Evolutionary conservation across 805 yeast species (phyloP).

Genomic region (Naumovozyma baii): DNA sequence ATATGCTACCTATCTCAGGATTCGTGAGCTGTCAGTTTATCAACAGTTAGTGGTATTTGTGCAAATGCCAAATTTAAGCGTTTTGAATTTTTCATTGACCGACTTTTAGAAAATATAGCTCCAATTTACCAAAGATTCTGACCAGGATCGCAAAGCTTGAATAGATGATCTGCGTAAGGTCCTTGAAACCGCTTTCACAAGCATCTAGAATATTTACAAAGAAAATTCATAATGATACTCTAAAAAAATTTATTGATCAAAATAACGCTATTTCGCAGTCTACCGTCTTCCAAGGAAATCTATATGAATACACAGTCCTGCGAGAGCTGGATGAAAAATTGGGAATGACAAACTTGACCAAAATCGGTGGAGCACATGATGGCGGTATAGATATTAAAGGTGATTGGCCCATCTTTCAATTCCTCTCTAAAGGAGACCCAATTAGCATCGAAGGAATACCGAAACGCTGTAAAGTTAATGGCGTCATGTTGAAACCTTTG

Average conservation of each 20-base stretch:
- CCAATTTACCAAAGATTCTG: too few relatives aligned
- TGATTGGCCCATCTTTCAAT: constrained; percentile 16
- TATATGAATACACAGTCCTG: constrained; percentile 27
- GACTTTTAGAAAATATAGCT: too few relatives aligned
- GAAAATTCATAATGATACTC: constrained; percentile 10
- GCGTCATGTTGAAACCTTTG: constrained; percentile 15
- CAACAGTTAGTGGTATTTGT: too few relatives aligned
- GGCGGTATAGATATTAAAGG: constrained; percentile 29
- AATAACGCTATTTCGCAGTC: constrained; percentile 18
- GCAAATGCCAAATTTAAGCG: too few relatives aligned
- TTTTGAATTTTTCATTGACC: too few relatives aligned
- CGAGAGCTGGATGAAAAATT: constrained; percentile 25
- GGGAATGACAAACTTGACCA: constrained; percentile 13
- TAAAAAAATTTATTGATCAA: constrained; percentile 12
- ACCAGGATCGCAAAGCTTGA: not conserved
- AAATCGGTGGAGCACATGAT: constrained; percentile 29
- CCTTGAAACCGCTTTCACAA: not conserved
- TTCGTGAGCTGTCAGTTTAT: too few relatives aligned
- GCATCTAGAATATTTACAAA: constrained; percentile 2
- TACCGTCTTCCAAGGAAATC: constrained; percentile 28
- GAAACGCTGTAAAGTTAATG: constrained; percentile 12
- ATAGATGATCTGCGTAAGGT: not conserved
- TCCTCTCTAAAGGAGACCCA: constrained; percentile 6
- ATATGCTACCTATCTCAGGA: not conserved
- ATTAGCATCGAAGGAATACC: constrained; percentile 7